These are phyloP conservation scores for Larix kaempferi DNA, from an alignment of 75 land plant genomes.

Conservation along the genomic window DNA sequence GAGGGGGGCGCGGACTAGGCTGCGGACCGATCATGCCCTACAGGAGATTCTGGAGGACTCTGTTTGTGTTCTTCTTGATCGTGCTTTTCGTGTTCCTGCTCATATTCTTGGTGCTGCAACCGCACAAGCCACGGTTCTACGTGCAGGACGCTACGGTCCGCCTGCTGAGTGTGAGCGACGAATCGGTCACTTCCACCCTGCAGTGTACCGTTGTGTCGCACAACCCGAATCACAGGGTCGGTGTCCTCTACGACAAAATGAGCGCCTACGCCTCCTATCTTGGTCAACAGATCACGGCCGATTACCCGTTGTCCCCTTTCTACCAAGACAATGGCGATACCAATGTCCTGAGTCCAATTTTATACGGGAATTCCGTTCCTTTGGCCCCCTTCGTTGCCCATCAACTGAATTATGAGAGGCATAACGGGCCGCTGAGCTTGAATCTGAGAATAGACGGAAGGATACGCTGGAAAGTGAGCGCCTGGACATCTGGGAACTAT, in stretches of 20 bases:
- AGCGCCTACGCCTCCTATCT: conserved; percentile 37
- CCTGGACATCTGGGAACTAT: conserved; percentile 11
- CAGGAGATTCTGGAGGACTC: conserved; percentile 10
- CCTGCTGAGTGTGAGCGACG: conserved; percentile 20
- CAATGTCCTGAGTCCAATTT: conserved; percentile 38
- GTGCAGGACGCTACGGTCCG: conserved; percentile 36
- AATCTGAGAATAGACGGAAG: conserved; percentile 37
- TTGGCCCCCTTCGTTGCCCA: conserved; percentile 25
- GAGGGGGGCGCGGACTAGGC: not conserved
- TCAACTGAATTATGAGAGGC: conserved; percentile 33
- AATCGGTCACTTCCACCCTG: conserved; percentile 37
- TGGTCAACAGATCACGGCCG: conserved; percentile 42
- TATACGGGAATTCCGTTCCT: conserved; percentile 35
- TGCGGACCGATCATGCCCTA: not conserved
- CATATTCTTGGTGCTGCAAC: conserved; percentile 42
- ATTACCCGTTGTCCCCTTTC: conserved; percentile 20
- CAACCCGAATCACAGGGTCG: conserved; percentile 46
- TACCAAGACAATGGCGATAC: conserved; percentile 44
- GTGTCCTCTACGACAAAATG: conserved; percentile 38
- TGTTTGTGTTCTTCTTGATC: conserved; percentile 24
- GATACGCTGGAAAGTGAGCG: conserved; percentile 38
- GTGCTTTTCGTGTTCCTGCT: conserved; percentile 31
- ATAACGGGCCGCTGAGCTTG: conserved; percentile 33
- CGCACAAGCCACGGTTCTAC: conserved; percentile 31
- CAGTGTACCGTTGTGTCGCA: conserved; percentile 51